phyloP scores from a whole-genome alignment of 768 basidiomycete genomes.

The Amanita rubescens region DNA sequence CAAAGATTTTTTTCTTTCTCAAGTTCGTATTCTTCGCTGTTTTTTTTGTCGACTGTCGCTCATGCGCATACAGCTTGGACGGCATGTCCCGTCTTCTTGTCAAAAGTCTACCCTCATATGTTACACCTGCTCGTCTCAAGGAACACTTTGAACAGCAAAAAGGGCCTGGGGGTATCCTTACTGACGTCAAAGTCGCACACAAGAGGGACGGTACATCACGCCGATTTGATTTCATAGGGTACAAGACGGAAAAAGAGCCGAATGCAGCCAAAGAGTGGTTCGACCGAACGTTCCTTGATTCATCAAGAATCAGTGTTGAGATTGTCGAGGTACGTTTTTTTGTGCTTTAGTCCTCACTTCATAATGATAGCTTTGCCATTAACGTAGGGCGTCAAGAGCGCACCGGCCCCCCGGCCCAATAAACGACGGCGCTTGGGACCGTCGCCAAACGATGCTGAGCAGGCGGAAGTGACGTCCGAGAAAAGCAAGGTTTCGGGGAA shows the following conservation, averaged over 20 bases:
- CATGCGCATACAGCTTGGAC: neutral
- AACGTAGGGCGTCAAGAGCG: slow-evolving; percentile 60
- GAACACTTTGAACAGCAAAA: slow-evolving; percentile 60
- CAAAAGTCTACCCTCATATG: slow-evolving; percentile 69
- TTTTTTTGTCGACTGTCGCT: neutral
- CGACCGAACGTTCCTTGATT: slow-evolving; percentile 76
- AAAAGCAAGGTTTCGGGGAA: slow-evolving; percentile 13
- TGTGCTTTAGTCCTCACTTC: slow-evolving; percentile 3
- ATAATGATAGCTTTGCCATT: neutral
- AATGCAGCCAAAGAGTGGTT: slow-evolving; percentile 73
- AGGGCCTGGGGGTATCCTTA: slow-evolving; percentile 62
- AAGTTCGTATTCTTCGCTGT: slow-evolving; percentile 4
- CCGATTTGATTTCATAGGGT: slow-evolving; percentile 90
- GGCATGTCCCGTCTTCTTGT: slow-evolving; percentile 78
- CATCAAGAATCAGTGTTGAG: slow-evolving; percentile 66
- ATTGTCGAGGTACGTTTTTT: slow-evolving; percentile 60
- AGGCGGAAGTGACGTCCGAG: slow-evolving; percentile 2
- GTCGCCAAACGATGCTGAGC: slow-evolving; percentile 15
- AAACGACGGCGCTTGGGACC: slow-evolving; percentile 53
- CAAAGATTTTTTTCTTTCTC: slow-evolving; percentile 5
- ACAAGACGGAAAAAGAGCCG: slow-evolving; percentile 75
- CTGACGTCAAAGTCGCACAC: slow-evolving; percentile 79
- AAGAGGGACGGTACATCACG: slow-evolving; percentile 76
- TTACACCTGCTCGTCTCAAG: slow-evolving; percentile 55
- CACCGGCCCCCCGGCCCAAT: slow-evolving; percentile 58